Evolutionary conservation across 495 filamentous ascomycete species (phyloP), one percentile per base, ranked within the genome.

Genomic region (Penicillium nucicola): DNA sequence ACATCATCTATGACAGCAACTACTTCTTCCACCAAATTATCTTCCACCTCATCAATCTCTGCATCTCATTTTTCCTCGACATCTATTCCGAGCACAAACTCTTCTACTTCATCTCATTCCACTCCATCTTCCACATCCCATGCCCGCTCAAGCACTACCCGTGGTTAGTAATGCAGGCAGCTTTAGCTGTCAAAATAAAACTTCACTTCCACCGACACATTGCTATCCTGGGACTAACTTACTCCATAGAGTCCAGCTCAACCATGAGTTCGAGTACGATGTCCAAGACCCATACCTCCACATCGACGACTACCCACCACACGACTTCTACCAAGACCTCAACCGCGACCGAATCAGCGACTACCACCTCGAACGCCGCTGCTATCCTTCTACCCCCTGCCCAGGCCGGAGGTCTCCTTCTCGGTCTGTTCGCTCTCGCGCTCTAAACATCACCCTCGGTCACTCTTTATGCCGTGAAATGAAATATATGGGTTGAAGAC

Each of bases 341-440:
- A 3, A 55, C 54, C 11, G 50, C 61, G 9, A 52, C 53, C 17
- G 53, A 50, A 13, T 46, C 52, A 12, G 43, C 54, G 2, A 50
- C 47, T 39, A 53, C 54, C 0, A 58, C 57, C 5, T 48, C 62
- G 1, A 62, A 62, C 22, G 57, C 58, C 10, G 62, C 56, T 37
- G 56, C 53, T 5, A 11, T 48, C 10, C 45, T 64, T 17, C 41
- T 58, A 32, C 79, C 28, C 74, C 64, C 53, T 25, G 62, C 32
- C 23, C 53, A 60, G 25, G 54, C 53, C 13, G 63, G 63, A 8
- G 60, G 64, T 44, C 37, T 66, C 6, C 53, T 66, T 32, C 18
- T 66, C 25, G 64, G 60, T 10, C 43, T 66, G 11, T 43, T 53
- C 8, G 61, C 61, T 5, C 42, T 65, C 13, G 53, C 49, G 4